Base-by-base conservation (phyloP, 108 stramenopile species). In the Fistulifera pelliculosa region DNA sequence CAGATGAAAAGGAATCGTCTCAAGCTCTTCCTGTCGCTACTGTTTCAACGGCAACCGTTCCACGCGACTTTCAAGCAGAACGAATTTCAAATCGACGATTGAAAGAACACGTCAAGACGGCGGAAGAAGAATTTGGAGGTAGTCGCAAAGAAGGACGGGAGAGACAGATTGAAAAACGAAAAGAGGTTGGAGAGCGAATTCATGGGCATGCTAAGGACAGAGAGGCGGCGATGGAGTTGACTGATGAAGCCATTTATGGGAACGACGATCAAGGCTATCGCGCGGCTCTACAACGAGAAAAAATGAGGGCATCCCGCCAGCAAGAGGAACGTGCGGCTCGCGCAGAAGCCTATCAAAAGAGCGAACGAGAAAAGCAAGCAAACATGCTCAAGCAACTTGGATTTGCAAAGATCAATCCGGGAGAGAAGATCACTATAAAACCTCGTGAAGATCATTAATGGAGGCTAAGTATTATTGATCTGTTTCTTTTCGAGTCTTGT, bases 361-460 rank as follows among this genome's bases (percentile, higher is more conserved):
- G 81, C 53, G 85, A 83, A 53, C 58, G 71, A 38, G 72, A 83
- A 13, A 74, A 74, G 25, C 65, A 79, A 53, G 62, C 69, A 54
- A 69, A 63, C 12, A 87, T 87, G 85, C 48, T 87, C 19, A 64
- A 78, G 35, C 61, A 65, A 74, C 63, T 87, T 47, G 85, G 85
- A 18, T 52, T 87, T 43, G 60, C 77, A 4, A 63, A 65, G 11
- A 51, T 86, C 19, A 65, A 75, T 39, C 71, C 76, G 13, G 85
- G 85, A 13, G 53, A 83, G 56, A 87, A 87, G 65, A 81, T 83
- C 43, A 61, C 49, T 21, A 83, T 83, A 47, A 60, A 56, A 26
- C 78, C 78, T 11, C 52, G 68, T 17, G 57, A 63, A n/a, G 58
- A 66, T 60, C 31, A 35, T 35, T 8, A 6, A 8, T 35, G n/a